Conservation (phyloP, 306 rosid genomes). For the Dalbergia cultrata region DNA sequence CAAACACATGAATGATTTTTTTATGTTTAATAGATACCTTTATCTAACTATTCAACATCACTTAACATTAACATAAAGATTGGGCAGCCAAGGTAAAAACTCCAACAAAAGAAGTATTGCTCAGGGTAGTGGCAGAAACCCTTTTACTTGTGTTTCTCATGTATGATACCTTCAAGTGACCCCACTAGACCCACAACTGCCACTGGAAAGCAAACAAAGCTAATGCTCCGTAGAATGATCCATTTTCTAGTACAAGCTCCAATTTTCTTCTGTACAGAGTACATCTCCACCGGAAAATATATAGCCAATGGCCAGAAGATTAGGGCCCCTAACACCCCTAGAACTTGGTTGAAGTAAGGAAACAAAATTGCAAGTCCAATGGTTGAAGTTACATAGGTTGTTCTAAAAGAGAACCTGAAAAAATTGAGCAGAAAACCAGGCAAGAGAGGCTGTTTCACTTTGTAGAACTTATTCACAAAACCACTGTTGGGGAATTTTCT, state of each 20-base stretch:
- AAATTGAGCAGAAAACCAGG: constrained; percentile 50
- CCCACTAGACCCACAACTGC: constrained; percentile 51
- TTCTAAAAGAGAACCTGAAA: constrained; percentile 64
- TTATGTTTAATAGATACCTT: too few relatives aligned
- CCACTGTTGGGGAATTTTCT: constrained; percentile 60
- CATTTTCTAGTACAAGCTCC: constrained; percentile 64
- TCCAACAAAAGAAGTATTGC: neutral
- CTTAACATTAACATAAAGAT: too few relatives aligned
- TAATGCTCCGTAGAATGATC: constrained; percentile 57
- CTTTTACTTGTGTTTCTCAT: constrained; percentile 2
- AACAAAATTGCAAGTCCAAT: constrained; percentile 60
- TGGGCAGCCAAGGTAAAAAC: too few relatives aligned
- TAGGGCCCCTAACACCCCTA: constrained; percentile 72
- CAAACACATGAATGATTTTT: too few relatives aligned
- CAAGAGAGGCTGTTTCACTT: constrained; percentile 56
- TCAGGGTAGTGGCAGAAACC: neutral
- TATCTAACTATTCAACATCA: too few relatives aligned
- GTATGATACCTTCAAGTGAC: constrained; percentile 7
- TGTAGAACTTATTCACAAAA: constrained; percentile 56
- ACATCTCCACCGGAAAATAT: constrained; percentile 79
- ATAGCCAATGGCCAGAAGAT: constrained; percentile 76
- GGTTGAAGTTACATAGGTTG: constrained; percentile 62
- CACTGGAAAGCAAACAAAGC: constrained; percentile 64
- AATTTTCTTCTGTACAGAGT: constrained; percentile 63
- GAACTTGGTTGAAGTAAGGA: constrained; percentile 72